Conservation (phyloP, 2,329 filamentous ascomycete genomes). For the Nakataea oryzae region DNA sequence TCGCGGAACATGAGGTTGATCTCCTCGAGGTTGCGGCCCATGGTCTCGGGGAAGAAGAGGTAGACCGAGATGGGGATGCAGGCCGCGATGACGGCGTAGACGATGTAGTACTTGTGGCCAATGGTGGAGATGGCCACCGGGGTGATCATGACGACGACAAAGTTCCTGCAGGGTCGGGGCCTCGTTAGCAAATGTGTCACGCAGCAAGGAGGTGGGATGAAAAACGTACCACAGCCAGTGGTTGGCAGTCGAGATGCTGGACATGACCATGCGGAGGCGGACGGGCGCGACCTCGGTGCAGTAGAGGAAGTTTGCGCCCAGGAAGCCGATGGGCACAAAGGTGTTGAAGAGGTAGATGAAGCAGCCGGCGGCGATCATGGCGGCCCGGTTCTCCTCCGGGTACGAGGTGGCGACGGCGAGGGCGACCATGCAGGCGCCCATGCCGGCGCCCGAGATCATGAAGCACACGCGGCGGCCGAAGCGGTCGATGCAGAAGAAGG, state of each 20-base stretch:
- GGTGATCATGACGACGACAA: constrained; percentile 31
- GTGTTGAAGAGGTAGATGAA: constrained; percentile 51
- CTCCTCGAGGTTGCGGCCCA: constrained; percentile 9
- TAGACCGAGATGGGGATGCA: constrained; percentile 20
- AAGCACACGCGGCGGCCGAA: constrained; percentile 39
- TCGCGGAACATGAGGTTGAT: constrained; percentile 8
- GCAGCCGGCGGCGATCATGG: constrained; percentile 39
- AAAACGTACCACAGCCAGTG: constrained; percentile 34
- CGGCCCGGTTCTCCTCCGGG: constrained; percentile 28
- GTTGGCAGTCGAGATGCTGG: constrained; percentile 42
- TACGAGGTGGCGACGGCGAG: constrained; percentile 40
- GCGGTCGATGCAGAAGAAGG: constrained; percentile 38
- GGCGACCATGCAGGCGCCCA: constrained; percentile 43
- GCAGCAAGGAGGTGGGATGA: neutral
- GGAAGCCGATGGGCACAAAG: constrained; percentile 48
- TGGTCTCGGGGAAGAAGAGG: constrained; percentile 18
- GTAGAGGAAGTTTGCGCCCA: constrained; percentile 49
- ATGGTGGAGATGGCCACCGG: constrained; percentile 38
- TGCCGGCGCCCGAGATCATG: constrained; percentile 38
- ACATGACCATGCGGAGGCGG: constrained; percentile 39
- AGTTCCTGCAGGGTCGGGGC: constrained; percentile 21
- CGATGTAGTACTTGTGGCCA: constrained; percentile 35
- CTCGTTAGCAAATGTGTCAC: neutral
- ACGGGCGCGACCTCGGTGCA: constrained; percentile 46
- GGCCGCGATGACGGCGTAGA: constrained; percentile 20